phyloP scores from a whole-genome alignment of 139 green algal genomes.

The Pedinophyceae sp. region DNA sequence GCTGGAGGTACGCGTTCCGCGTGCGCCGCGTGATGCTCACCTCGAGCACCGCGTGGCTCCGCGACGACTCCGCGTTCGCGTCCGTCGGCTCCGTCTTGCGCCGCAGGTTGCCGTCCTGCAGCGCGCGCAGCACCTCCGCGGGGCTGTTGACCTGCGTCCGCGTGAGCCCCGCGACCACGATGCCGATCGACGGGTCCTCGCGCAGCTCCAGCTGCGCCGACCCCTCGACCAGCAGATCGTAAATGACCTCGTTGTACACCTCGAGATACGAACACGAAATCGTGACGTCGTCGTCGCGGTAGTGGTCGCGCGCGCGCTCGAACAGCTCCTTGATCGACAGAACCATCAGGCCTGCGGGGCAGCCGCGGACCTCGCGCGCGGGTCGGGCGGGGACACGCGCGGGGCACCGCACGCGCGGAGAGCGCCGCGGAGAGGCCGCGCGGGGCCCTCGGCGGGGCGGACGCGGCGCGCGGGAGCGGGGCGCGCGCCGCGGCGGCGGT shows the following conservation, averaged over 20 bases:
- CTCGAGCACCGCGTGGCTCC: constrained; percentile 39
- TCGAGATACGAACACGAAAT: constrained; percentile 30
- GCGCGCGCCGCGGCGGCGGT: too few species aligned
- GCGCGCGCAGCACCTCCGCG: constrained; percentile 16
- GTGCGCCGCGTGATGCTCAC: neutral
- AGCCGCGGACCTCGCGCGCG: too few species aligned
- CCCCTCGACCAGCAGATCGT: constrained; percentile 18
- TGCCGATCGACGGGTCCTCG: constrained; percentile 19
- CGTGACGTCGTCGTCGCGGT: too few species aligned
- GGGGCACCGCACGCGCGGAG: too few species aligned
- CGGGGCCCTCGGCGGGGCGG: too few species aligned
- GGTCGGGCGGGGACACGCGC: too few species aligned
- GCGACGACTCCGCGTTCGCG: constrained; percentile 21
- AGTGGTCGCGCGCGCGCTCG: too few species aligned
- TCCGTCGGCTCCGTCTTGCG: constrained; percentile 28
- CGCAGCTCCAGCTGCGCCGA: constrained; percentile 16
- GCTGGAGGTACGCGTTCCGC: neutral
- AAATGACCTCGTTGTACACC: constrained; percentile 33
- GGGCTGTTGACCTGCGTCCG: constrained; percentile 9
- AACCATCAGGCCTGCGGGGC: too few species aligned
- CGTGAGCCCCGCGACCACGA: constrained; percentile 7
- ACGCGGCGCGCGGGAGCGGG: too few species aligned
- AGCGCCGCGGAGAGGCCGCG: too few species aligned
- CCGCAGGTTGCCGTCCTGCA: constrained; percentile 21
- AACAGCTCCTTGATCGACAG: too few species aligned